Conservation (phyloP, 2,329 filamentous ascomycete genomes). For the Aschersonia sp. region DNA sequence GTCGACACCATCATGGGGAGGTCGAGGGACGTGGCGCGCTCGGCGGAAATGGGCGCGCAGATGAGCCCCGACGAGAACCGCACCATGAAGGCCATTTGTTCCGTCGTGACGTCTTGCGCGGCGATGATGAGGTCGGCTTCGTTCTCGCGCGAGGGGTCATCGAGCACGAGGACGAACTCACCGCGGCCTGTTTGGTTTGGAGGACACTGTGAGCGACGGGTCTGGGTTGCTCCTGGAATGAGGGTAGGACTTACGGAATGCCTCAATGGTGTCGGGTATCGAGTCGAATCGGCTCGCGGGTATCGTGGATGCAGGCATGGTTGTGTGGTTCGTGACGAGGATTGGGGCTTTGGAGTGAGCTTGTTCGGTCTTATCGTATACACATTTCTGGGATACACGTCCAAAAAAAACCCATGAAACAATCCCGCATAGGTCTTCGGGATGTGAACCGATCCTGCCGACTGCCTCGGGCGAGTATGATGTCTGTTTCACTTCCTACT, state of each 20-base stretch:
- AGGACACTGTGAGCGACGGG: too few relatives aligned
- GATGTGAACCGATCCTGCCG: too few relatives aligned
- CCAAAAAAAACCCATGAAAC: too few relatives aligned
- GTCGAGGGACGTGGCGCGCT: constrained; percentile 53
- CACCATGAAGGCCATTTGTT: constrained; percentile 94
- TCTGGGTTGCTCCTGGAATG: not conserved
- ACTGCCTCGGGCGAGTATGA: too few relatives aligned
- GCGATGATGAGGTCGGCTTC: constrained; percentile 97
- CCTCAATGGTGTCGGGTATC: constrained; percentile 49
- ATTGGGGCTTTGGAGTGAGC: too few relatives aligned
- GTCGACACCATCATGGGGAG: constrained; percentile 78
- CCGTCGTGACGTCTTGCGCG: constrained; percentile 66
- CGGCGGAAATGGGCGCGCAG: constrained; percentile 67
- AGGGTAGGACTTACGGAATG: constrained; percentile 39
- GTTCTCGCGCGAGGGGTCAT: constrained; percentile 86
- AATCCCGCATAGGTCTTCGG: too few relatives aligned
- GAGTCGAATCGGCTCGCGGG: constrained; percentile 43
- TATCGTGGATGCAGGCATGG: constrained; percentile 37
- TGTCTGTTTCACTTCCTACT: too few relatives aligned
- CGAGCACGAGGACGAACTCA: constrained; percentile 92
- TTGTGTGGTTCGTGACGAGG: not conserved
- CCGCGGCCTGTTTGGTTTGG: constrained; percentile 42
- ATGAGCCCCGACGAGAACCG: constrained; percentile 82
- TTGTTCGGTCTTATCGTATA: too few relatives aligned
- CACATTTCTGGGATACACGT: too few relatives aligned